Evolutionary conservation across 1,284 basidiomycete genomes (phyloP).

Genomic region (Ustilago vetiveriae): DNA sequence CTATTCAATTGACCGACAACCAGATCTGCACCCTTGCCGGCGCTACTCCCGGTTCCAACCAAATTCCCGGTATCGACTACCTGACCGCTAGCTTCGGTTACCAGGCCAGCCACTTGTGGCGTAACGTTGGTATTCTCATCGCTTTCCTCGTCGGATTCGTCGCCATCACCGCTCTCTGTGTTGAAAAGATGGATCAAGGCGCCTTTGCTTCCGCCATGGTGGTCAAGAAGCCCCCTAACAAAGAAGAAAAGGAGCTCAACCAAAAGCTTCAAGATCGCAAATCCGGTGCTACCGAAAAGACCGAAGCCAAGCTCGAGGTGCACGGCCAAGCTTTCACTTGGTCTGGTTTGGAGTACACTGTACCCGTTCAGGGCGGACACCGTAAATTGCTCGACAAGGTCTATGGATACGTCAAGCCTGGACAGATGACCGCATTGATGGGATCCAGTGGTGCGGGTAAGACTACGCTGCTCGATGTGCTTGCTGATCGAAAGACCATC

Average conservation of each 20-base stretch:
- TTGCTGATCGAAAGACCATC: conserved; percentile 80
- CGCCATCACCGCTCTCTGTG: conserved; percentile 51
- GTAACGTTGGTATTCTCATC: conserved; percentile 70
- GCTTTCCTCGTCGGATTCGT: conserved; percentile 60
- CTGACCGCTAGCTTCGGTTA: conserved; percentile 75
- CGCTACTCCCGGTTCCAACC: conserved; percentile 65
- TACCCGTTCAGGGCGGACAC: conserved; percentile 71
- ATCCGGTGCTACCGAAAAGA: conserved; percentile 41
- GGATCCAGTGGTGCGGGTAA: conserved; percentile 79
- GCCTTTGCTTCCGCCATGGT: conserved; percentile 62
- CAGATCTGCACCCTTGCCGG: conserved; percentile 70
- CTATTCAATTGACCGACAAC: conserved; percentile 31
- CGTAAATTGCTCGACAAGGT: conserved; percentile 79
- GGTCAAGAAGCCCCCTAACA: conserved; percentile 54
- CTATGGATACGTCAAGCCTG: conserved; percentile 82
- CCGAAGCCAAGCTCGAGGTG: conserved; percentile 53
- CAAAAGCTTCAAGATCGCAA: conserved; percentile 32
- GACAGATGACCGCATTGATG: conserved; percentile 77
- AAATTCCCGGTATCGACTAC: conserved; percentile 70
- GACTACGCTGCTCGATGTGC: conserved; percentile 76
- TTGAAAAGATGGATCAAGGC: conserved; percentile 49
- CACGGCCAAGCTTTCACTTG: conserved; percentile 68
- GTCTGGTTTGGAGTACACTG: conserved; percentile 69
- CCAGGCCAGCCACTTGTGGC: conserved; percentile 69
- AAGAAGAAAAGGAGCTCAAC: conserved; percentile 45